Base-by-base conservation (phyloP, 1,284 basidiomycete species). In the Boletus subluridellus region DNA sequence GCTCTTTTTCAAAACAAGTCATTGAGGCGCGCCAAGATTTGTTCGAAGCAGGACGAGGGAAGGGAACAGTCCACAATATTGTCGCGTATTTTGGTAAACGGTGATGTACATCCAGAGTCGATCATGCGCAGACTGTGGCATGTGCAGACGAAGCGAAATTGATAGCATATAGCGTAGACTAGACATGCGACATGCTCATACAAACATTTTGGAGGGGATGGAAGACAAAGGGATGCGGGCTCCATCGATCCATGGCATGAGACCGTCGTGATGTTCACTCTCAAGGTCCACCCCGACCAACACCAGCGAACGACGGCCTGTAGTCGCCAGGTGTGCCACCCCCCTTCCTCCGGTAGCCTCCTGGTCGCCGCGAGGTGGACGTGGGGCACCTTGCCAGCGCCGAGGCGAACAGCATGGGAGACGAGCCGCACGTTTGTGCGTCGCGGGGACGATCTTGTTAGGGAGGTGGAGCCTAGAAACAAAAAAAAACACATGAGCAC, bases 391-490 rank as follows among this genome's bases (percentile, higher is more conserved):
- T 82, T 85, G 58, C 82, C 80, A 61, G 76, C 83, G 57, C 83
- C 82, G 52, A 81, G 81, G 67, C 92, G 90, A 64, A 34, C 82
- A 62, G 78, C 86, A 88, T 68, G 80, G 82, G 62, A 83, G 85
- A 77, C 85, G 93, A 67, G 75, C 89, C 61, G 91, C 89, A 82
- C 95, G 96, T 84, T 95, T 95, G 85, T 95, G 92, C 66, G 95
- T 98, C 61, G 91, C 80, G 63, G 95, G 95, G 60, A 98, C 95
- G 71, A 98, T 97, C 80, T 96, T 94, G 61, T 80, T 79, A 58
- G 94, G 94, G 68, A 97, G 87, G 81, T 96, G 92, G 60, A 97
- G 84, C 90, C 89, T 94, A 61, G 3, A 9, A 17, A 39, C 28
- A 34, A 11, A 45, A 32, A 32, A 9, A 32, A n/a, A 32, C 30